phyloP scores from a whole-genome alignment of 2,329 filamentous ascomycete genomes.

The Trichoderma atrobrunneum region DNA sequence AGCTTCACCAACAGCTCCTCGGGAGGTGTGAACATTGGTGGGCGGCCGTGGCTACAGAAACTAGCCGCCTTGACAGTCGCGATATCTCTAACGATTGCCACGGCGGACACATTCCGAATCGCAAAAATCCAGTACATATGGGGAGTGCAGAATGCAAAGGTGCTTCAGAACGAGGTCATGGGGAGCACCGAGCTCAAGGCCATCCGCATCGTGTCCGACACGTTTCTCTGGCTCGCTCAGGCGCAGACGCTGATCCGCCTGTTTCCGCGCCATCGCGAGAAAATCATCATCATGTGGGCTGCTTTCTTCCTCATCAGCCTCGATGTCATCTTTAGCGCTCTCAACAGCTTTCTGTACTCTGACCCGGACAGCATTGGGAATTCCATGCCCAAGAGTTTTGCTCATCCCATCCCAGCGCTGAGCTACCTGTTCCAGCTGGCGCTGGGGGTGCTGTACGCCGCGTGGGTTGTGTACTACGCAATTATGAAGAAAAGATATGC shows the following conservation, averaged over 20 bases:
- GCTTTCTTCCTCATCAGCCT: conserved; percentile 90
- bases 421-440: conserved; percentile 89
- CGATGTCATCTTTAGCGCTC: conserved; percentile 84
- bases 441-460: conserved; percentile 82
- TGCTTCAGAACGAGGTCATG: conserved; percentile 75
- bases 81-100: conserved; percentile 89
- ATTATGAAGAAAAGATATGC: conserved; percentile 89
- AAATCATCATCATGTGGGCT: conserved; percentile 98
- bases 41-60: conserved; percentile 90
- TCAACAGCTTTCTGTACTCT: conserved; percentile 75
- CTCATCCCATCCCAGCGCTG: conserved; percentile 84
- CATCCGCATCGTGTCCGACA: conserved; percentile 89
- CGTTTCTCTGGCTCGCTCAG: conserved; percentile 95
- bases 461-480: conserved; percentile 91
- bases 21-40: conserved; percentile 79
- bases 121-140: conserved; percentile 76
- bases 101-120: conserved; percentile 83
- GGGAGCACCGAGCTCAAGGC: conserved; percentile 83
- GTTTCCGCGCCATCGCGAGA: conserved; percentile 94
- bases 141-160: conserved; percentile 75
- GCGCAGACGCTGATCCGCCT: conserved; percentile 94
- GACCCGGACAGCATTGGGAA: conserved; percentile 50
- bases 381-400: conserved; percentile 70
- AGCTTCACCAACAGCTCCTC: conserved; percentile 83
- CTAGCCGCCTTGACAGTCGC: conserved; percentile 70